Conservation (phyloP, 148 eudicot species). For the Persicaria maculosa region DNA sequence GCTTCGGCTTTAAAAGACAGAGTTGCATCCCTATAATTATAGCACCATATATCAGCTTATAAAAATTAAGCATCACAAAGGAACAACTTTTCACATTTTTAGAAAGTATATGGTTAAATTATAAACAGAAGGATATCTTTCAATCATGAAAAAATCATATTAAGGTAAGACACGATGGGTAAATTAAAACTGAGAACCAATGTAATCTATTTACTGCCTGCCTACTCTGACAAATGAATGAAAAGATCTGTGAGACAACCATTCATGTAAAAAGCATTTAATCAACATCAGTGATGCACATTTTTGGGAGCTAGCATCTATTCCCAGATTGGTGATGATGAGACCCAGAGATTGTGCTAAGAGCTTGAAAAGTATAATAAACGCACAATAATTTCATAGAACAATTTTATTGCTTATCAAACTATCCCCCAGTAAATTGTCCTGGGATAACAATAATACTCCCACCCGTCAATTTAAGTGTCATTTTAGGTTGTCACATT, state of each 20-base stretch:
- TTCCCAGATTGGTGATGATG: neutral
- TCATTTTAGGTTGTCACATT: no score
- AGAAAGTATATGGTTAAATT: neutral
- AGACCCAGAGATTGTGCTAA: neutral
- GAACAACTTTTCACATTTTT: neutral
- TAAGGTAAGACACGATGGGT: neutral
- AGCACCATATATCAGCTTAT: conserved; percentile 11
- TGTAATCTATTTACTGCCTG: neutral
- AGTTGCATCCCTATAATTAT: conserved; percentile 67
- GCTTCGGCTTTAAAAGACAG: conserved; percentile 74
- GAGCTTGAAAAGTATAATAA: neutral
- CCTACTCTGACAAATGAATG: neutral
- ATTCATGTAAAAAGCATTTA: neutral
- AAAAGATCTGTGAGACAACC: neutral
- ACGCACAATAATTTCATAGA: neutral
- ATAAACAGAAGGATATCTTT: neutral
- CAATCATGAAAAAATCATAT: neutral
- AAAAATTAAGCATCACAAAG: neutral
- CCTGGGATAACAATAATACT: neutral
- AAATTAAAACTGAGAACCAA: neutral
- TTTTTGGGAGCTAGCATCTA: neutral
- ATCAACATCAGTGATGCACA: neutral
- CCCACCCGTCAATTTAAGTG: no score
- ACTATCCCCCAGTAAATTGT: neutral
- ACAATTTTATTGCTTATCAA: neutral